These are phyloP conservation scores for Pichia californica DNA, from an alignment of 805 yeast genomes.

Conservation along the genomic window DNA sequence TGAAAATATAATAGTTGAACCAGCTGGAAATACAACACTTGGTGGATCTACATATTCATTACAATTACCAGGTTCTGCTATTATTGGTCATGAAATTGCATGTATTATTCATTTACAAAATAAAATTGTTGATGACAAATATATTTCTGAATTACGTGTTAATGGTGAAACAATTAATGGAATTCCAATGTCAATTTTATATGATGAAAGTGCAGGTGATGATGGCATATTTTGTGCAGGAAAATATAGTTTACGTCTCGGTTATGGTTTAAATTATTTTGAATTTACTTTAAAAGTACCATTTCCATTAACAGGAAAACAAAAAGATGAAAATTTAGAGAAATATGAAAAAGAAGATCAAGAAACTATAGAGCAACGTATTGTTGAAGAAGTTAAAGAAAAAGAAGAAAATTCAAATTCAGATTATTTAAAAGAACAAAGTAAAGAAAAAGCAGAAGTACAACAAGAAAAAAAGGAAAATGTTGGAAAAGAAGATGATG, in stretches of 20 bases:
- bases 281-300: constrained; percentile 31
- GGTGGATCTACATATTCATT: constrained; percentile 36
- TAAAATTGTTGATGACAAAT: constrained; percentile 32
- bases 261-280: constrained; percentile 40
- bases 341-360: too few species aligned
- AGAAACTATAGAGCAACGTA: too few species aligned
- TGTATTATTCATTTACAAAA: constrained; percentile 39
- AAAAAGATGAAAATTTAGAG: neutral
- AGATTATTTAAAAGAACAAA: too few species aligned
- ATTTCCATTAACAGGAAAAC: constrained; percentile 11
- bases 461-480: constrained; percentile 6
- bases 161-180: constrained; percentile 42
- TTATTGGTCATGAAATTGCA: constrained; percentile 35
- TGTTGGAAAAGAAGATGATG: constrained; percentile 1
- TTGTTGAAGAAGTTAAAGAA: too few species aligned
- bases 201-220: constrained; percentile 19
- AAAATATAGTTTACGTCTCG: constrained; percentile 30
- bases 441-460: neutral
- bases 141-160: constrained; percentile 32
- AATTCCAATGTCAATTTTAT: constrained; percentile 34
- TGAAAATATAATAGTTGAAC: constrained; percentile 28
- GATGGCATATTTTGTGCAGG: constrained; percentile 25
- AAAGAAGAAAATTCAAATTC: too few species aligned
- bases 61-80: constrained; percentile 40
- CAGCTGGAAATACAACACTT: constrained; percentile 27